Percentiles rank a stretch among this genome's conserved stretches.
Conservation (phyloP, 768 basidiomycete genomes). For the Fistulinella prunicolor region DNA sequence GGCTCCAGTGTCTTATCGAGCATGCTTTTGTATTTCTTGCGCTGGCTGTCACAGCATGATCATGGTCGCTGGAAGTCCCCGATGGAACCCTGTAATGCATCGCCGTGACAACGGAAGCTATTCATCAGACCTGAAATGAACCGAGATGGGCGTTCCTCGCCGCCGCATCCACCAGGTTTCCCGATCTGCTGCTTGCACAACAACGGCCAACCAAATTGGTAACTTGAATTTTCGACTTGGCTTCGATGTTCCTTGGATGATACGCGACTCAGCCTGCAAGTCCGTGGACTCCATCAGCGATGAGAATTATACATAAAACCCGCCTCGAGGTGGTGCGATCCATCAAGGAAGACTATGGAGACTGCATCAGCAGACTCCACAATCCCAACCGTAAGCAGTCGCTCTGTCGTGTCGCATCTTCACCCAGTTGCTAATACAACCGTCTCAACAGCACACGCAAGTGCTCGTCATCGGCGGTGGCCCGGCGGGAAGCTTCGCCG, state of each 20-base stretch:
- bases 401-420: background rate
- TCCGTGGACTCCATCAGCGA: background rate
- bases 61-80: too few species aligned
- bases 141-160: conserved; percentile 52
- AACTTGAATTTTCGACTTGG: background rate
- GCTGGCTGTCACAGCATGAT: too few species aligned
- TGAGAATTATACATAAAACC: conserved; percentile 2
- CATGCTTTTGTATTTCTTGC: too few species aligned
- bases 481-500: conserved; percentile 56
- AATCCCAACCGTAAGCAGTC: conserved; percentile 24
- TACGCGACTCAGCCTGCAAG: background rate
- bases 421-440: background rate
- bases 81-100: conserved; percentile 95
- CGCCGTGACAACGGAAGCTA: conserved; percentile 73
- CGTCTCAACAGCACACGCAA: conserved; percentile 20
- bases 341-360: conserved; percentile 6
- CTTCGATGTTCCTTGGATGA: background rate
- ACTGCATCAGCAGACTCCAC: background rate
- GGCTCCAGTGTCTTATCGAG: too few species aligned
- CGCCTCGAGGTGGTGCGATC: background rate
- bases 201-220: background rate
- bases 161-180: conserved; percentile 64
- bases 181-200: too few species aligned
- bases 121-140: background rate
- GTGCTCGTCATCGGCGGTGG: conserved; percentile 57